A percentile compares a stretch with the other conserved stretches of the same genome.
Evolutionary conservation across 306 rosid genomes (phyloP).

Genomic region (Gynostemma pentaphyllum): DNA sequence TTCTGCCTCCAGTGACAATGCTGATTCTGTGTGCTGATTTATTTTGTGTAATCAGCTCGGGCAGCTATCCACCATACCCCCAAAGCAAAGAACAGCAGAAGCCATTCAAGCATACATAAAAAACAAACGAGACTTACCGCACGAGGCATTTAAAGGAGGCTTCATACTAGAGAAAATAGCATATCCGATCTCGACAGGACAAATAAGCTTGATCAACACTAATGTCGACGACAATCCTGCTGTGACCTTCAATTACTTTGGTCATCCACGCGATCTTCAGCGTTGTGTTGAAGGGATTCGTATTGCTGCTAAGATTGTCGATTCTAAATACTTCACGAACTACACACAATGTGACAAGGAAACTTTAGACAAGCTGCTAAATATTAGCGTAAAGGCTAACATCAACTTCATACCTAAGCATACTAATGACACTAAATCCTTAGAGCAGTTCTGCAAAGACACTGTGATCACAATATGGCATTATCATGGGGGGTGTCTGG

Average conservation of each 20-base stretch:
- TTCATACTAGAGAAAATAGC: constrained; percentile 76
- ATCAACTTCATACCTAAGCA: constrained; percentile 76
- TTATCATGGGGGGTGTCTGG: constrained; percentile 88
- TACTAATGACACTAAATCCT: constrained; percentile 55
- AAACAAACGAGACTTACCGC: constrained; percentile 49
- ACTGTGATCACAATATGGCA: constrained; percentile 98
- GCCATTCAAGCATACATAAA: constrained; percentile 45
- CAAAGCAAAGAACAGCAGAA: constrained; percentile 73
- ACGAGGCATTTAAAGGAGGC: constrained; percentile 84
- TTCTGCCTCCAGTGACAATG: too few species aligned
- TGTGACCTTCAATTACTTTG: constrained; percentile 87
- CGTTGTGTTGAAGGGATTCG: constrained; percentile 78
- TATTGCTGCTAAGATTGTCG: constrained; percentile 46
- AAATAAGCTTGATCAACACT: constrained; percentile 45
- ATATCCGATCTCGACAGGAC: constrained; percentile 56
- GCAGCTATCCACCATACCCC: constrained; percentile 86
- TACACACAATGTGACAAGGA: constrained; percentile 37
- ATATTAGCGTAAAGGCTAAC: constrained; percentile 62
- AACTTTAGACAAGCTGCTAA: constrained; percentile 53
- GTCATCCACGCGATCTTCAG: constrained; percentile 59
- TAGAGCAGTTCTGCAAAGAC: constrained; percentile 85
- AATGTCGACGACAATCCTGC: constrained; percentile 67
- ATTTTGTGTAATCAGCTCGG: constrained; percentile 52
- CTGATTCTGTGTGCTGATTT: constrained; percentile 1
- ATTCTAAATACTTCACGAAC: constrained; percentile 53